Base-by-base conservation (phyloP, 2,329 filamentous ascomycete genomes). In the Monosporascus sp. region DNA sequence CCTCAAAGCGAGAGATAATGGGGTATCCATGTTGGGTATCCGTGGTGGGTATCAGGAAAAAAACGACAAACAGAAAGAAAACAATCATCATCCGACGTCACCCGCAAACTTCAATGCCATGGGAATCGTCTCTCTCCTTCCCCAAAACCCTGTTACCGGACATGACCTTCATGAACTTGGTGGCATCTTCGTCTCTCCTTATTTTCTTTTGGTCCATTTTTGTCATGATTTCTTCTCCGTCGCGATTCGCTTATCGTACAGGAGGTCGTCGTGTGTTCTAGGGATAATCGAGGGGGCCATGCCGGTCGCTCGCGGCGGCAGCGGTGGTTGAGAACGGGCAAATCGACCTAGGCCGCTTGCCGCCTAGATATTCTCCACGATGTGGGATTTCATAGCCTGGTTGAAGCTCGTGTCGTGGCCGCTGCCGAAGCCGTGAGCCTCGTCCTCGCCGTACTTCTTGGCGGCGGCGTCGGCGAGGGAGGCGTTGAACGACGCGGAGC, bases 301-400 rank as follows among this genome's bases (percentile, higher is more conserved):
- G 17, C 18, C 17, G 38, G 38, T 40, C 38, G 38, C 31, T 4
- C 31, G 31, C 31, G 14, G 31, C 31, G 31, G 11, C 9, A 9
- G 11, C 3, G 28, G 9, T 14, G 9, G 31, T 14, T 35, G 31
- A 14, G 31, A 14, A 14, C 31, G 31, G 31, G 31, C 31, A 35
- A 35, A 5, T 35, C 31, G 31, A 35, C 11, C 31, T 14, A 14
- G 11, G 31, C 31, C 17, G 38, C 7, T 8, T 40, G 17, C 17
- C 17, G 37, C 55, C 80, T 78, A 96, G 71, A 97, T 93, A 73
- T 92, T 87, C 78, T 97, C 89, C 60, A 96, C 79, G 40, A 96
- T 79, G 55, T 84, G 83, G 51, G 91, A 84, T 69, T 94, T 92
- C 69, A 96, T 82, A 37, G 90, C 91, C 63, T 83, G 80, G 73